Evolutionary conservation across 2,329 filamentous ascomycete genomes (phyloP).

Genomic region (Sporothrix dimorphospora): DNA sequence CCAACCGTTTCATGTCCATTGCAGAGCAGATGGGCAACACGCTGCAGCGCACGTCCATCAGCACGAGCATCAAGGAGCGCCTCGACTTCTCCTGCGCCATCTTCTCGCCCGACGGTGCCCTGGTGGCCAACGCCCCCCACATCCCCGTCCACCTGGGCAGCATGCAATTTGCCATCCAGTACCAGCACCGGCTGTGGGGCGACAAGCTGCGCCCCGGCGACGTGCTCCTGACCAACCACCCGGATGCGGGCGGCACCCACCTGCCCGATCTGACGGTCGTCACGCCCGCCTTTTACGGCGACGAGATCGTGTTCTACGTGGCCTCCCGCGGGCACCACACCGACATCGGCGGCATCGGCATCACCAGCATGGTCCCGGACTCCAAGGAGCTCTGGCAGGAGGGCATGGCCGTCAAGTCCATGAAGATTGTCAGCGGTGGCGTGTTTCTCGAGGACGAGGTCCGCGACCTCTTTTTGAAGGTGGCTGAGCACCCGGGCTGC

Average conservation of each 20-base stretch:
- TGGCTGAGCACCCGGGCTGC: slow-evolving; percentile 43
- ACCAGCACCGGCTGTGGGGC: slow-evolving; percentile 78
- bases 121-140: slow-evolving; percentile 80
- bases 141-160: slow-evolving; percentile 78
- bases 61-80: slow-evolving; percentile 28
- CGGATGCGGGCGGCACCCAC: slow-evolving; percentile 61
- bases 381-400: slow-evolving; percentile 49
- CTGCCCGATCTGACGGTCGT: slow-evolving; percentile 80
- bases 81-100: slow-evolving; percentile 66
- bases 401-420: slow-evolving; percentile 45
- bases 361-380: slow-evolving; percentile 52
- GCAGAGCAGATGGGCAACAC: slow-evolving; percentile 28
- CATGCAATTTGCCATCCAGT: slow-evolving; percentile 81
- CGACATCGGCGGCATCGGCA: slow-evolving; percentile 80
- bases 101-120: slow-evolving; percentile 72
- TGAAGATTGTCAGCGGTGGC: slow-evolving; percentile 44
- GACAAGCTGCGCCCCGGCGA: slow-evolving; percentile 77
- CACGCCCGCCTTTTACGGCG: slow-evolving; percentile 73
- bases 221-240: slow-evolving; percentile 82
- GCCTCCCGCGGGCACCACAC: slow-evolving; percentile 80
- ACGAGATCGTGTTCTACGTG: slow-evolving; percentile 79
- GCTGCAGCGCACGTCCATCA: slow-evolving; percentile 22
- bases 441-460: slow-evolving; percentile 69
- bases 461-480: slow-evolving; percentile 50
- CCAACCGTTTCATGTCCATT: slow-evolving; percentile 28